phyloP scores from a whole-genome alignment of 495 filamentous ascomycete genomes.

The Aspergillus olivimuriae region DNA sequence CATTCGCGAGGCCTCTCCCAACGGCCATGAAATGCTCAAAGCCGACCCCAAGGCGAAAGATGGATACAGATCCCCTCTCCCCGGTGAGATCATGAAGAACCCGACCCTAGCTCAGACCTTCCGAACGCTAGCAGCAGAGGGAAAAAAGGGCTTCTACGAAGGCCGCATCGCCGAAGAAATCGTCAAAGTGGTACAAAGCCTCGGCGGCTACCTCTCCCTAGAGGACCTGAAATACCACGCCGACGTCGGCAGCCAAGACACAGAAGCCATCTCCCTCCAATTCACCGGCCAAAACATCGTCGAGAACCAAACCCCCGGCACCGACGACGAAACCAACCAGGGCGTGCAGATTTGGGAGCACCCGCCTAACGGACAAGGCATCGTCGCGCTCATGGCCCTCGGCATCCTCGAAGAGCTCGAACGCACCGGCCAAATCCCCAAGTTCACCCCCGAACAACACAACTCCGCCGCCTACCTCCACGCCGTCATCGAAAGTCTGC shows the following conservation, averaged over 20 bases:
- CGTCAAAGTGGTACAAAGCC: constrained; percentile 66
- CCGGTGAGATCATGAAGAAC: constrained; percentile 90
- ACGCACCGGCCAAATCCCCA: constrained; percentile 59
- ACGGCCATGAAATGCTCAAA: constrained; percentile 80
- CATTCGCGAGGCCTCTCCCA: constrained; percentile 70
- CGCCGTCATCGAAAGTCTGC: constrained; percentile 79
- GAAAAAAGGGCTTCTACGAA: constrained; percentile 87
- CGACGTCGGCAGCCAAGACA: constrained; percentile 66
- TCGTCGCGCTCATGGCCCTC: constrained; percentile 89
- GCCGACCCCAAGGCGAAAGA: constrained; percentile 55
- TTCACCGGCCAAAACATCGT: constrained; percentile 65
- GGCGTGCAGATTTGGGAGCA: constrained; percentile 92
- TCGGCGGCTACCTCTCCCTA: constrained; percentile 72
- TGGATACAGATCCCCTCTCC: constrained; percentile 60
- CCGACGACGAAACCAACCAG: constrained; percentile 37
- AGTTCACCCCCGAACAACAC: constrained; percentile 62
- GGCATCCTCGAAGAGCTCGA: constrained; percentile 86
- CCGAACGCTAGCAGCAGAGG: constrained; percentile 67
- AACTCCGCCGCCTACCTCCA: constrained; percentile 79
- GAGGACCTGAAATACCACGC: constrained; percentile 75
- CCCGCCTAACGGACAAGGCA: constrained; percentile 95
- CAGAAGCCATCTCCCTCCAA: constrained; percentile 72
- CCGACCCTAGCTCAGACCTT: constrained; percentile 77
- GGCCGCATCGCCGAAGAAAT: constrained; percentile 75
- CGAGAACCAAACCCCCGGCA: constrained; percentile 38